Percentiles rank a stretch among this genome's conserved stretches.
These are phyloP conservation scores for Apiotrichum siamense DNA, from an alignment of 1,284 basidiomycete species.

Conservation along the genomic window DNA sequence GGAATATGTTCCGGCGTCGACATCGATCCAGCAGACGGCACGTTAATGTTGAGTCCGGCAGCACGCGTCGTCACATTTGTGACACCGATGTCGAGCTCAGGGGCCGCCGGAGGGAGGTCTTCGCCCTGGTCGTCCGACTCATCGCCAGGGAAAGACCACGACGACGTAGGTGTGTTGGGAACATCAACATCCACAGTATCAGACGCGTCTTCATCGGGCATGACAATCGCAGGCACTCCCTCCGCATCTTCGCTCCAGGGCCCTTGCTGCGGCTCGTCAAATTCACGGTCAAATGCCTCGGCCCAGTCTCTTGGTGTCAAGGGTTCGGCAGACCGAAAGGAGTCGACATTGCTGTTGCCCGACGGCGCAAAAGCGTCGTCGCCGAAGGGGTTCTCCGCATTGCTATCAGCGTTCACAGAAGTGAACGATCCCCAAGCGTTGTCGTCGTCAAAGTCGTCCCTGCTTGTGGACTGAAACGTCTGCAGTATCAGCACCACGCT, in stretches of 20 bases:
- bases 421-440: slow-evolving; percentile 45
- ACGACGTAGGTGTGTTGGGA: slow-evolving; percentile 15
- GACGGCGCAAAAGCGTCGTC: slow-evolving; percentile 34
- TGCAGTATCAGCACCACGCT: slow-evolving; percentile 4
- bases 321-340: slow-evolving; percentile 16
- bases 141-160: slow-evolving; percentile 37
- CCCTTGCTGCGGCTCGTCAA: slow-evolving; percentile 11
- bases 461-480: slow-evolving; percentile 20
- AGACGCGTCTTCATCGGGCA: slow-evolving; percentile 5
- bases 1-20: background rate
- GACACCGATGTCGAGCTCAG: background rate
- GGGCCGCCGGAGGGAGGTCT: slow-evolving; percentile 29
- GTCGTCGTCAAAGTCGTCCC: slow-evolving; percentile 31
- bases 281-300: slow-evolving; percentile 39
- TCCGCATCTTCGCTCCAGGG: slow-evolving; percentile 1
- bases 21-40: background rate
- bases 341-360: background rate
- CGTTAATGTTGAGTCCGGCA: background rate
- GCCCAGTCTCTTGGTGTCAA: slow-evolving; percentile 44
- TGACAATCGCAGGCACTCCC: slow-evolving; percentile 1
- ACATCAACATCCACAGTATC: slow-evolving; percentile 5
- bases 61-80: background rate
- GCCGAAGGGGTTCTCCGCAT: slow-evolving; percentile 41
- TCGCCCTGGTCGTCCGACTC: slow-evolving; percentile 34
- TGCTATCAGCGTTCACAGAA: slow-evolving; percentile 16